phyloP scores from a whole-genome alignment of 2,329 filamentous ascomycete genomes.

The Colletotrichum scovillei region DNA sequence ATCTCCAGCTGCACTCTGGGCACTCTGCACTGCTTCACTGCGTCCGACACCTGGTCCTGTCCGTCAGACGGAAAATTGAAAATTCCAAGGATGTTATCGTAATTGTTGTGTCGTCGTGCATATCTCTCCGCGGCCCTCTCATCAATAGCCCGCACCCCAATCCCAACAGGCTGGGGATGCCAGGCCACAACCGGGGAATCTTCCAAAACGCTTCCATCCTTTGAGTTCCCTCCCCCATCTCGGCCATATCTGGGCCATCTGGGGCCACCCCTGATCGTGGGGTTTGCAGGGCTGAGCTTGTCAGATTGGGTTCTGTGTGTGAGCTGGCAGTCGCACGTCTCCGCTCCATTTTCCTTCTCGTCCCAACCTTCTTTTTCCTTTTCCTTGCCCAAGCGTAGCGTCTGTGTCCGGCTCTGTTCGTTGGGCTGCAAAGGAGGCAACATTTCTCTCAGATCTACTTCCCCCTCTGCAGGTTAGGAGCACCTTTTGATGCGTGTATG shows the following conservation, averaged over 20 bases:
- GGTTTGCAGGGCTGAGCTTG: slow-evolving; percentile 38
- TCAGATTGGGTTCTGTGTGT: slow-evolving; percentile 29
- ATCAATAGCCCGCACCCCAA: background rate
- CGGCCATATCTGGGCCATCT: background rate
- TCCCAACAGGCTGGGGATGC: background rate
- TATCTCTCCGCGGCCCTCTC: background rate
- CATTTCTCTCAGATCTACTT: background rate
- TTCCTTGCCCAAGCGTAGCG: background rate
- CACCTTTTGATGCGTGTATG: background rate
- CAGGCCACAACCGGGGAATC: background rate
- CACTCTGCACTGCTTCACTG: too few relatives aligned
- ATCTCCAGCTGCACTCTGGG: background rate
- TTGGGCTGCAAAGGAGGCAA: slow-evolving; percentile 12
- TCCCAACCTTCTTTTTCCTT: slow-evolving; percentile 21
- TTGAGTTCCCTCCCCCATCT: background rate
- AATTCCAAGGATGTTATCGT: slow-evolving; percentile 9
- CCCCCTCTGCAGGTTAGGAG: background rate
- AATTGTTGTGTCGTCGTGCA: background rate
- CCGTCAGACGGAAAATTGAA: background rate
- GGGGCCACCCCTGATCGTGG: slow-evolving; percentile 33
- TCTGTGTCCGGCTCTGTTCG: background rate
- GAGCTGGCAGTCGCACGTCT: slow-evolving; percentile 29
- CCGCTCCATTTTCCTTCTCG: slow-evolving; percentile 9
- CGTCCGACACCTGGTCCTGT: background rate
- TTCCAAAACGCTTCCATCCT: slow-evolving; percentile 1